Conservation (phyloP, 2,329 filamentous ascomycete genomes). For the Coniella vitis region DNA sequence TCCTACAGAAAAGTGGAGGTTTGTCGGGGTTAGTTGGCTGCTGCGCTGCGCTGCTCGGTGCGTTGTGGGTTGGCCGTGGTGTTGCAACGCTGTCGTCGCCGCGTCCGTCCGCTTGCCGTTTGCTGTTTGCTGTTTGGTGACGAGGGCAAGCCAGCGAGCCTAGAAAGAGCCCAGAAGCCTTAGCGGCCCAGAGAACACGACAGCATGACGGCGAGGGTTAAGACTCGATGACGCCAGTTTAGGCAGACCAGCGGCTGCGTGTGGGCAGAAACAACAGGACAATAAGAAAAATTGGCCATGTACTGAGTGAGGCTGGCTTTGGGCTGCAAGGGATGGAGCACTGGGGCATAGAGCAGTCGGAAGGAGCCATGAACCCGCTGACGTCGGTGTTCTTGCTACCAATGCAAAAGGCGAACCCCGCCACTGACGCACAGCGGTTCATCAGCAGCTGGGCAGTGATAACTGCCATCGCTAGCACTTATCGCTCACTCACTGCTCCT, state of each 20-base stretch:
- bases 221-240: not conserved
- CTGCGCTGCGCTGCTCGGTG: too few relatives aligned
- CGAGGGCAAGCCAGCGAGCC: too few relatives aligned
- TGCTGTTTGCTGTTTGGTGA: too few relatives aligned
- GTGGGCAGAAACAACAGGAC: too few relatives aligned
- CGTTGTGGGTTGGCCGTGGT: too few relatives aligned
- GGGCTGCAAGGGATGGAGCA: not conserved
- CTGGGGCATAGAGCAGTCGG: not conserved
- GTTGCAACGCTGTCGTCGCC: too few relatives aligned
- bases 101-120: too few relatives aligned
- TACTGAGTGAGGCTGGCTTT: too few relatives aligned
- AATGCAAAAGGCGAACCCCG: not conserved
- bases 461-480: too few relatives aligned
- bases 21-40: not conserved
- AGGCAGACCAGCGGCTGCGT: not conserved
- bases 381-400: slow-evolving; percentile 1
- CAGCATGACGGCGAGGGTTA: slow-evolving; percentile 1
- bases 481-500: too few relatives aligned
- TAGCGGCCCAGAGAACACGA: not conserved
- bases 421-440: not conserved
- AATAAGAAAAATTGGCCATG: too few relatives aligned
- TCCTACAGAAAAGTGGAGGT: slow-evolving; percentile 6
- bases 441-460: not conserved
- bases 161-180: slow-evolving; percentile 9
- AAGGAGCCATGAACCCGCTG: not conserved